Evolutionary conservation across 495 filamentous ascomycete genomes (phyloP), one percentile per base, ranked within the genome.

Genomic region (Penicillium salamii): DNA sequence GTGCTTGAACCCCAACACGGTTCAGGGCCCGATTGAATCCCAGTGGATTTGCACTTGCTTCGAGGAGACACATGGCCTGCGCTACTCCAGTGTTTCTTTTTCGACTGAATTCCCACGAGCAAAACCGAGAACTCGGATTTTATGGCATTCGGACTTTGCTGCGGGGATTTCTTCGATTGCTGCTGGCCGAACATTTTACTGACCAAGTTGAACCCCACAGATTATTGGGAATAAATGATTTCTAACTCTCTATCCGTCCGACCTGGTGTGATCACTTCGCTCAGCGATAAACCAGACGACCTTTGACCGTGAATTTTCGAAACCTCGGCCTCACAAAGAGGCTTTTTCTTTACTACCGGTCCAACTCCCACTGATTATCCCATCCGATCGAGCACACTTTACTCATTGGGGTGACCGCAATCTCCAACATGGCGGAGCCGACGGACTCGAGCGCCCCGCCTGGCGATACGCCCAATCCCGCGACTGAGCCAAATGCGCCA

Each of bases 351-450:
- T 29, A 49, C 9, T 38, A 26, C n/a, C n/a, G n/a, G n/a, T 24
- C 15, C n/a, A 24, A 20, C 28, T 14, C 14, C 29, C 12, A 19
- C 38, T 17, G 34, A 41, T n/a, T 5, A n/a, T 21, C 32, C 13
- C 23, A 46, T 32, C 13, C 36, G 29, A 36, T 29, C 26, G 29
- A 46, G 5, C 5, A 11, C 13, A 43, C 45, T 35, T 12, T 29
- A 31, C n/a, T 36, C 8, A 33, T 26, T 53, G 34, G 40, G n/a
- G 45, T 24, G 49, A 32, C 43, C 33, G 40, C 11, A 26, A 49
- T 33, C 42, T 33, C 41, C 38, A 43, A 61, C 33, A 74, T 72
- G 71, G 62, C 66, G 32, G 71, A 74, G 38, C 54, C 63, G 13
- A 55, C 59, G 48, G 69, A 72, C 24, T 52, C 64, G 14, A 55